Evolutionary conservation across 306 rosid species (phyloP).

Genomic region (Astragalus membranaceus): DNA sequence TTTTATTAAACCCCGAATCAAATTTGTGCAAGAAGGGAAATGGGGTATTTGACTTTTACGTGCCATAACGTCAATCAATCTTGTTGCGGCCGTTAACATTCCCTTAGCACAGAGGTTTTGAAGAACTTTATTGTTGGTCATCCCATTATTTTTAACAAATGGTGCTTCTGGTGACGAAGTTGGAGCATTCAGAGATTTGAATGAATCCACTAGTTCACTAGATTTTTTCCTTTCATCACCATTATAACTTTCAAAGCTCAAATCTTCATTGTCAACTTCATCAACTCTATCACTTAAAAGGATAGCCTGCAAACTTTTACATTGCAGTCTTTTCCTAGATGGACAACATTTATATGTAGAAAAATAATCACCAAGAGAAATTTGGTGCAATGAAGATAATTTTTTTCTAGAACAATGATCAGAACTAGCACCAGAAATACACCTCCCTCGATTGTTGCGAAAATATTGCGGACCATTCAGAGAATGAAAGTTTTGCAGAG

Average conservation of each 20-base stretch:
- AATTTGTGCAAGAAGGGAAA: slow-evolving; percentile 58
- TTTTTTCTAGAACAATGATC: slow-evolving; percentile 23
- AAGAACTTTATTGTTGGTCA: slow-evolving; percentile 55
- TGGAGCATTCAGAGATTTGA: slow-evolving; percentile 29
- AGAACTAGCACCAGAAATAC: slow-evolving; percentile 26
- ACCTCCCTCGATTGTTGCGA: slow-evolving; percentile 30
- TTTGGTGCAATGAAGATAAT: slow-evolving; percentile 9
- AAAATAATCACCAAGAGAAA: background rate
- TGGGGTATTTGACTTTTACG: slow-evolving; percentile 68
- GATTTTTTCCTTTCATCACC: slow-evolving; percentile 16
- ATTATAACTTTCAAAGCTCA: slow-evolving; percentile 22
- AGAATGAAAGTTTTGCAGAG: slow-evolving; percentile 36
- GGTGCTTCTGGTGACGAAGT: slow-evolving; percentile 36
- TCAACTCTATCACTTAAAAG: slow-evolving; percentile 47
- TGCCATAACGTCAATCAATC: slow-evolving; percentile 69
- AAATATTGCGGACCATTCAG: slow-evolving; percentile 28
- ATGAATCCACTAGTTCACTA: slow-evolving; percentile 26
- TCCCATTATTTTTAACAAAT: slow-evolving; percentile 47
- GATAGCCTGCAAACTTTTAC: slow-evolving; percentile 37
- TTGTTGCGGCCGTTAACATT: slow-evolving; percentile 48
- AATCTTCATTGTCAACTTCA: slow-evolving; percentile 36
- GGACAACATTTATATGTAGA: slow-evolving; percentile 7
- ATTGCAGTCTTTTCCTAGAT: slow-evolving; percentile 30
- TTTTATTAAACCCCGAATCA: slow-evolving; percentile 65
- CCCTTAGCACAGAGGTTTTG: slow-evolving; percentile 54